Conservation (phyloP, 331 rosid species). For the Phaseolus coccineus region DNA sequence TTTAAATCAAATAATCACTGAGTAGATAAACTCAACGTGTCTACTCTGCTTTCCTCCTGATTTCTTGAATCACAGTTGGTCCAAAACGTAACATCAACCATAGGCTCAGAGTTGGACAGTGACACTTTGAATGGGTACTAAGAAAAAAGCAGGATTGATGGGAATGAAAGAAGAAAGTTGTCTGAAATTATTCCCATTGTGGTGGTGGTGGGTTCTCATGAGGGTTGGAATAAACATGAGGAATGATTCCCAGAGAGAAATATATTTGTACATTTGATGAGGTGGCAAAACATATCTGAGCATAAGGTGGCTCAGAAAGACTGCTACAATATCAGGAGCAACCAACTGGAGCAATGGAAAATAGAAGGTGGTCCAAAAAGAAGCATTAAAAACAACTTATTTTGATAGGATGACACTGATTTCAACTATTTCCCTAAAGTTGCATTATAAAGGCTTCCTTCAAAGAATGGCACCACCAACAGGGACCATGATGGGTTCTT, state of each 20-base stretch:
- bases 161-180: background rate
- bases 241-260: too few relatives aligned
- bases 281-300: background rate
- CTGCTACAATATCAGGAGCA: background rate
- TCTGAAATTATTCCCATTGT: background rate
- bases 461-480: background rate
- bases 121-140: constrained; percentile 20
- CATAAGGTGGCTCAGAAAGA: background rate
- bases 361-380: constrained; percentile 26
- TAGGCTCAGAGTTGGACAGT: background rate
- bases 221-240: background rate
- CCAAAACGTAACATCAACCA: background rate
- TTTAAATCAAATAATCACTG: background rate
- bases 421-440: constrained; percentile 23
- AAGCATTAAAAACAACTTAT: background rate
- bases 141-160: background rate
- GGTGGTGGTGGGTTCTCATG: background rate
- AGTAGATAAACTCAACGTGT: constrained; percentile 1
- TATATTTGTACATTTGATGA: background rate
- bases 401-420: constrained; percentile 42
- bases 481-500: too few relatives aligned
- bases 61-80: background rate
- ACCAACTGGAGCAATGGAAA: constrained; percentile 32
- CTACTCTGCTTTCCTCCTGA: background rate
- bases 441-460: background rate